Base-by-base conservation (phyloP, 2,329 filamentous ascomycete genomes). In the Aureobasidium sp. region DNA sequence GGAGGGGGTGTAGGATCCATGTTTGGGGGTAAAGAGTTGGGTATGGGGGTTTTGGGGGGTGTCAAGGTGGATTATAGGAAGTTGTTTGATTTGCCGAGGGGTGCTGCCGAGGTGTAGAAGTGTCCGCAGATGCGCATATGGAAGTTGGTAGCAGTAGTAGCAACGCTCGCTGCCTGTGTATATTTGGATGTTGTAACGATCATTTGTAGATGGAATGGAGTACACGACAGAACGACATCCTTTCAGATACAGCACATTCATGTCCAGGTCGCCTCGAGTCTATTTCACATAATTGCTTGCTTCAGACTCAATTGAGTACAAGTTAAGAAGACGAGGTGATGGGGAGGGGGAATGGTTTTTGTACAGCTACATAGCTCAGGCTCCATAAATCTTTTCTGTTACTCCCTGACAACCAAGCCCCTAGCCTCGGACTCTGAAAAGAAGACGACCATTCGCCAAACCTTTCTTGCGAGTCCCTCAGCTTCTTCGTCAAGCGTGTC, bases 371-470 rank as follows among this genome's bases (percentile, higher is more conserved):
- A 52, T 27, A 39, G 34, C 13, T 6, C 13, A 8, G 8, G 7
- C 6, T 11, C 10, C 6, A 15, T 1, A 6, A 29, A 27, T 32
- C 45, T 16, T n/a, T 44, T 21, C 5, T n/a, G 11, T 25, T 52
- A 57, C 45, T 59, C 57, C n/a, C 57, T 41, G 16, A 59, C 58
- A 32, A 64, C 60, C 64, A 97, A 79, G 2, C 92, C 92, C 65
- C 91, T 81, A 78, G 94, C 96, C 81, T 96, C 93, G 70, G 88
- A 90, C 75, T 97, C 93, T 6, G 90, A 94, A 70, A 93, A 97
- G 84, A 97, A 97, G 70, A 97, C 96, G 62, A 97, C 86, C 91
- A 97, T 96, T 55, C 93, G 86, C 94, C 94, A 99, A 39, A 99
- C 83, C 78, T 97, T 97, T 83, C 91, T 95, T 54, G 97, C 92